Percentiles rank a stretch among this genome's conserved stretches.
phyloP scores from a whole-genome alignment of 2,329 filamentous ascomycete species.

The Aspergillus pseudoglaucus region DNA sequence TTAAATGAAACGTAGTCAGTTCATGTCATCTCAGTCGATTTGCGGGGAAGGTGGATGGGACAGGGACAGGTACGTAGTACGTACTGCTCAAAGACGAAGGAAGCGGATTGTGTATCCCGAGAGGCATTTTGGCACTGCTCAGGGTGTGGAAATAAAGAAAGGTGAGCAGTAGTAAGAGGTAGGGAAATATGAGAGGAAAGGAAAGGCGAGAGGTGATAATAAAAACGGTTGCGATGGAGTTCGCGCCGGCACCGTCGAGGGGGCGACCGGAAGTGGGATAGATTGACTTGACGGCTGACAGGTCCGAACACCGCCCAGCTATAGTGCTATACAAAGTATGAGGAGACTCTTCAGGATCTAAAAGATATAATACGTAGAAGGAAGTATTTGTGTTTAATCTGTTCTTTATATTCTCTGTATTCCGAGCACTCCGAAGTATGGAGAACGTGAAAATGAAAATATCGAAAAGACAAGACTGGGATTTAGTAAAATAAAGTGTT shows the following conservation, averaged over 20 bases:
- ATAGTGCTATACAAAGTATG: background rate
- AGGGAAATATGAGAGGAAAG: slow-evolving; percentile 2
- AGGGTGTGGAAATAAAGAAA: slow-evolving; percentile 6
- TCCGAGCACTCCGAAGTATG: background rate
- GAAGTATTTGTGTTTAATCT: no score
- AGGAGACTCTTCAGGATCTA: background rate
- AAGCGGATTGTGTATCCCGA: slow-evolving; percentile 43
- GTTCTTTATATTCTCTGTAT: background rate
- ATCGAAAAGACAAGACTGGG: background rate
- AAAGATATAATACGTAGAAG: no score
- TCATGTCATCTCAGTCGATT: slow-evolving; percentile 16
- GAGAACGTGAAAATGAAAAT: background rate
- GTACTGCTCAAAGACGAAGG: slow-evolving; percentile 44
- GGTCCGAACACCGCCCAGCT: background rate
- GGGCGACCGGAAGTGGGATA: slow-evolving; percentile 17
- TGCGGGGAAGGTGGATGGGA: slow-evolving; percentile 24
- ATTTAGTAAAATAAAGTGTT: background rate
- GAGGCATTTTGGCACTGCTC: slow-evolving; percentile 30
- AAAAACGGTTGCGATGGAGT: slow-evolving; percentile 9
- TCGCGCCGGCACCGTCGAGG: slow-evolving; percentile 9
- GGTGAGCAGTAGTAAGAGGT: slow-evolving; percentile 3
- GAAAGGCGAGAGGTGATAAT: slow-evolving; percentile 4
- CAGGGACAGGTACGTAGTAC: slow-evolving; percentile 29
- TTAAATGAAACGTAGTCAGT: slow-evolving; percentile 24
- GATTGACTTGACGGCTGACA: background rate